Evolutionary conservation across 345 rosid genomes (phyloP), one percentile per base, ranked within the genome.

Genomic region (Lepidium didymum): DNA sequence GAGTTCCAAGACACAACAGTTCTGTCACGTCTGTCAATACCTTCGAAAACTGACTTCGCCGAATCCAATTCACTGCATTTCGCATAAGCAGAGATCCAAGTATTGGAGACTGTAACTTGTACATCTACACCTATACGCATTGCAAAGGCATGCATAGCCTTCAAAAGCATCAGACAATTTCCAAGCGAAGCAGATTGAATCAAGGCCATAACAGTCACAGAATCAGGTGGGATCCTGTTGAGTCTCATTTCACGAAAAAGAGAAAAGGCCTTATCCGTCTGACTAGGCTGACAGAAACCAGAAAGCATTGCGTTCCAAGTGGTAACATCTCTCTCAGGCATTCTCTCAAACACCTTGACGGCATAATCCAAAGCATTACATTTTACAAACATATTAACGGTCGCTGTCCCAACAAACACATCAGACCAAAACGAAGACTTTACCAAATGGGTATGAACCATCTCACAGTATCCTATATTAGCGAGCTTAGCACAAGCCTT

Each of bases 241-340:
- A 66, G 43, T 53, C 81, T 84, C 94, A 87, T 85, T 56, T 81
- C 75, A 68, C 53, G 33, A 41, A 84, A 82, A 8, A 80, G 40
- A 34, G 56, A 9, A 7, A 75, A 64, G 10, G 44, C 76, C 43
- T 68, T 68, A 49, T 68, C 77, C 7, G 46, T 47, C 36, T 52
- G 21, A 18, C 88, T 88, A 10, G 54, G 25, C 36, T 79, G 78
- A 60, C 70, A 77, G 19, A 81, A 81, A 69, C 90, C 93, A 59
- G 78, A 34, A 40, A 87, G 68, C 83, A 85, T 78, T 7, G 72
- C 88, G 68, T 87, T 87, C 88, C 93, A 85, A 14, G 88, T 72
- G 2, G 87, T 76, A 18, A 58, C 76, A 40, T 85, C 93, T 67
- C 86, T 85, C 0, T 68, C 45, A 35, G 80, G 81, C 88, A 87